Base-by-base conservation (phyloP, 108 stramenopile genomes). In the Nitzschia sp. region DNA sequence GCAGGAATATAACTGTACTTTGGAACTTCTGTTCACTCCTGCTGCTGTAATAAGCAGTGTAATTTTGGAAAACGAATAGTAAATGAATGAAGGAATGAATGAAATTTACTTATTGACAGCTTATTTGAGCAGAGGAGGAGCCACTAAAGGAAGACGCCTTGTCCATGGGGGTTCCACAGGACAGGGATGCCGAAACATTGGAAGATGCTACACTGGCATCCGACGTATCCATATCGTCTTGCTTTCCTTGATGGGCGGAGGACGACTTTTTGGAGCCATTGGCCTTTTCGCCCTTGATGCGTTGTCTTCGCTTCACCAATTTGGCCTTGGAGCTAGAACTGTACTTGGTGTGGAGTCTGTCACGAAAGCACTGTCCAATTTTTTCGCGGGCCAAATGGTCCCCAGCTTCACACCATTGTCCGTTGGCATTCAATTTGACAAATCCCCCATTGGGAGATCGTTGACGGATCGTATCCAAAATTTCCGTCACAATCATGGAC, bases 311-410 rank as follows among this genome's bases (percentile, higher is more conserved):
- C 56, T 69, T 69, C 2, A 40, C 42, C 17, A 62, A 58, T 63
- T 78, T 80, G 38, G 76, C 63, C 54, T 79, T 80, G 65, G 78
- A 57, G 51, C 75, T 77, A 2, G 78, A 76, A 24, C 53, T 61
- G 64, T 82, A 78, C 10, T 59, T 21, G 5, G 57, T 62, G 37
- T 78, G 69, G 20, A 82, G 60, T 20, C 67, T 39, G 25, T 82
- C 81, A 5, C 81, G 77, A 15, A 82, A 77, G 40, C 51, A 48
- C 52, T 82, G 81, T 17, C 72, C 72, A 41, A 78, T 69, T 54
- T 78, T 78, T 39, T 82, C 81, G 19, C 78, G 58, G 7, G 78
- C 78, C 41, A 79, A 52, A 40, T 69, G 63, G 46, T 73, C 78
- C 7, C 72, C 69, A 5, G 68, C 56, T 66, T 79, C 72, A 38